Evolutionary conservation across 768 basidiomycete species (phyloP).

Genomic region (Cystobasidium onofrii): DNA sequence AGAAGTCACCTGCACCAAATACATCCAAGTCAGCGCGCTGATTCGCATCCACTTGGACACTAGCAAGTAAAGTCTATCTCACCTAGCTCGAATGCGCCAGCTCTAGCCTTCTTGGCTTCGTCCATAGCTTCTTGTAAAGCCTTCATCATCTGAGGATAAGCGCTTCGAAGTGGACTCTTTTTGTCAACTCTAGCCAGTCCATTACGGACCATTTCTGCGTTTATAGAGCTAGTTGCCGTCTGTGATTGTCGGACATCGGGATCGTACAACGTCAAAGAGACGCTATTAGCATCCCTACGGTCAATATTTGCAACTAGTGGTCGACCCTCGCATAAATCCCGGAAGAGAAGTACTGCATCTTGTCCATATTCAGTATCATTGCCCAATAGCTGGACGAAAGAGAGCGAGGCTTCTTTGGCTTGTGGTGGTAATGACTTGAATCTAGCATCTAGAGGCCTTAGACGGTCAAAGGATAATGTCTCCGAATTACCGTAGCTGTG

Average conservation of each 20-base stretch:
- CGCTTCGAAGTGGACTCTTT: slow-evolving; percentile 49
- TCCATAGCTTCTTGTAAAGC: slow-evolving; percentile 57
- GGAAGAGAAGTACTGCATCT: slow-evolving; percentile 81
- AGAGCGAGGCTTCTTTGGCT: slow-evolving; percentile 71
- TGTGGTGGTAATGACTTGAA: slow-evolving; percentile 87
- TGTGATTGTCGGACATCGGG: slow-evolving; percentile 63
- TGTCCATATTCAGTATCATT: slow-evolving; percentile 74
- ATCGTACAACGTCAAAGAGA: slow-evolving; percentile 85
- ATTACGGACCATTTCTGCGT: slow-evolving; percentile 79
- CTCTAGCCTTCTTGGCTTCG: slow-evolving; percentile 55
- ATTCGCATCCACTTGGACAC: neutral
- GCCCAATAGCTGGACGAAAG: slow-evolving; percentile 71
- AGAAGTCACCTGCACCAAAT: slow-evolving; percentile 8
- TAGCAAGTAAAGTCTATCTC: slow-evolving; percentile 21
- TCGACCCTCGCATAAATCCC: slow-evolving; percentile 74
- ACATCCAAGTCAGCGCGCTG: neutral
- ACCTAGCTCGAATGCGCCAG: slow-evolving; percentile 40
- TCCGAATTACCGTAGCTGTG: slow-evolving; percentile 90
- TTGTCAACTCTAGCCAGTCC: slow-evolving; percentile 74
- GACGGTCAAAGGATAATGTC: slow-evolving; percentile 61
- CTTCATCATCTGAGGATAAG: slow-evolving; percentile 62
- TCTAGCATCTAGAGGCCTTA: slow-evolving; percentile 78
- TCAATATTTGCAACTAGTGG: slow-evolving; percentile 96
- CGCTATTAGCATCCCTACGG: slow-evolving; percentile 58
- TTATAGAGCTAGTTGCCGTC: slow-evolving; percentile 67